These are phyloP conservation scores for Talaromyces marneffei DNA, from an alignment of 2,329 filamentous ascomycete genomes.

Conservation along the genomic window DNA sequence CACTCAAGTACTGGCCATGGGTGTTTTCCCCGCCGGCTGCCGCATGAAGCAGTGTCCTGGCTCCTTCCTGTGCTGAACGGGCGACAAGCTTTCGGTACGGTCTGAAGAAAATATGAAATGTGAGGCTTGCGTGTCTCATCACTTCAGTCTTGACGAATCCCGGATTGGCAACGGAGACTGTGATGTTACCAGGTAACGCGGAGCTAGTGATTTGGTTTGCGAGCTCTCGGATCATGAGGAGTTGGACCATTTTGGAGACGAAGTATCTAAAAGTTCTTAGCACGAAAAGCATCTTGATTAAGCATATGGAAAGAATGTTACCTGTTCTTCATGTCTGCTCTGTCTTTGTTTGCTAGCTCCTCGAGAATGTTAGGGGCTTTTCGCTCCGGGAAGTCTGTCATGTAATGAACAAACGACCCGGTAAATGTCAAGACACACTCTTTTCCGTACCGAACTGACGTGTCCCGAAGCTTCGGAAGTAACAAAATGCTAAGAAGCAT, in stretches of 20 bases:
- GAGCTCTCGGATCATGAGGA: constrained; percentile 7
- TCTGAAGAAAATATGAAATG: not conserved
- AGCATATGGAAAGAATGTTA: not conserved
- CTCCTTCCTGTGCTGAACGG: constrained; percentile 4
- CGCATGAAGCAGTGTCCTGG: constrained; percentile 8
- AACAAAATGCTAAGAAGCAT: constrained; percentile 21
- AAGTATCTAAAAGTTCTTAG: not conserved
- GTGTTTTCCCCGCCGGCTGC: not conserved
- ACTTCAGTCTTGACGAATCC: constrained; percentile 5
- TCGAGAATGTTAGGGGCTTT: constrained; percentile 1
- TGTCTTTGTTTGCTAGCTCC: not conserved
- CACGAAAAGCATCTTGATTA: too few relatives aligned
- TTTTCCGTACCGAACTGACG: constrained; percentile 9
- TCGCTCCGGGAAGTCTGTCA: constrained; percentile 2
- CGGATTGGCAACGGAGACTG: constrained; percentile 1
- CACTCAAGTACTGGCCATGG: constrained; percentile 9
- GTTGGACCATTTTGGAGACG: constrained; percentile 8
- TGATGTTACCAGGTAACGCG: not conserved
- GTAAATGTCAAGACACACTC: not conserved
- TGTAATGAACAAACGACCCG: constrained; percentile 8
- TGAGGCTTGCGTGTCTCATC: not conserved
- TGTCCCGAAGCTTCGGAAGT: constrained; percentile 10
- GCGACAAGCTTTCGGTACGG: not conserved
- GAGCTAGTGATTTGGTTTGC: constrained; percentile 2
- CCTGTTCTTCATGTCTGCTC: constrained; percentile 8